Evolutionary conservation across 2,329 filamentous ascomycete species (phyloP), one percentile per base, ranked within the genome.

Genomic region (Fusarium denticulatum): DNA sequence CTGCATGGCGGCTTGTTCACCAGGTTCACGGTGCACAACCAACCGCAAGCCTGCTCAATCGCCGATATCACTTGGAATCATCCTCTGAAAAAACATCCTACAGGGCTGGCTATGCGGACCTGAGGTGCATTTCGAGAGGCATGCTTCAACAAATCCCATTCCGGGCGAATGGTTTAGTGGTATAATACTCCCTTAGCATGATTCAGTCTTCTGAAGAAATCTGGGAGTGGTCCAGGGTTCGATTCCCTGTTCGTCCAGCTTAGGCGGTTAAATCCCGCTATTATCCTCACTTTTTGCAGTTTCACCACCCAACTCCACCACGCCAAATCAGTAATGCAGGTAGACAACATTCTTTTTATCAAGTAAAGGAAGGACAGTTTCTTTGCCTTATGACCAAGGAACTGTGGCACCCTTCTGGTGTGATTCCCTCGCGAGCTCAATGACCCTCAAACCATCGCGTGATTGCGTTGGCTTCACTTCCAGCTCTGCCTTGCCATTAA

Each of bases 371-470:
- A 34, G 13, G 32, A 34, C 13, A 5, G 14, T 34, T 13, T 34
- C 14, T 34, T 34, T 30, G 7, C 1, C 6, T 16, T 36, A 37
- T 8, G 58, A 53, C 79, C 80, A 82, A 1, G 62, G 37, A 11
- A 84, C 56, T 3, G 82, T 81, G 0, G 52, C 55, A 2, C 81
- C 80, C 37, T 77, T 81, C 39, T 80, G 70, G 34, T 81, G 78
- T 20, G 81, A 82, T 75, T 85, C 81, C 46, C 82, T 79, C 2
- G 84, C 84, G 22, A 86, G 69, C 77, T 86, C 75, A 46, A 77
- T 76, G 3, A 77, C 36, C 80, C 82, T 76, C 16, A 86, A 66
- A 0, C 79, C 83, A 67, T 85, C 81, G 28, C 83, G 80, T 3
- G 80, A 79, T 59, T 83, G 78, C 24, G 80, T 79, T 0, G 84